Percentiles rank a stretch among this genome's conserved stretches.
These are phyloP conservation scores for Neurospora terricola DNA, from an alignment of 495 filamentous ascomycete species.

Conservation along the genomic window DNA sequence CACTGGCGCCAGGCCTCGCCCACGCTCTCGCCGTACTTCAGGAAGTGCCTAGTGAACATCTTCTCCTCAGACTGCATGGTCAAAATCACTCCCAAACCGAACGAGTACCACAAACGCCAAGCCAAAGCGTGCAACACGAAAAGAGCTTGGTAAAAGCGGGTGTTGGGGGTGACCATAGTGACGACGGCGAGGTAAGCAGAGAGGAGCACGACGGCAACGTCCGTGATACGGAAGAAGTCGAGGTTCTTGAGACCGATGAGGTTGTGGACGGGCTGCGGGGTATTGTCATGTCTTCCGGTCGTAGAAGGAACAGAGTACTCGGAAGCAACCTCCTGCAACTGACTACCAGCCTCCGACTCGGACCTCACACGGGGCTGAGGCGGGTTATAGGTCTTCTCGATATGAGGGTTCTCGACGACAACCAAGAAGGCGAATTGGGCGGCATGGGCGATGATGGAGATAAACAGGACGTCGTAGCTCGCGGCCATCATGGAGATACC, in stretches of 20 bases:
- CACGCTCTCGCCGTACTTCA: constrained; percentile 86
- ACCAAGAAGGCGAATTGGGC: constrained; percentile 89
- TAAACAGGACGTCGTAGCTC: constrained; percentile 93
- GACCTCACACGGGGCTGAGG: constrained; percentile 62
- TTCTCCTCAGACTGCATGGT: constrained; percentile 80
- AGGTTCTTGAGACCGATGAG: constrained; percentile 71
- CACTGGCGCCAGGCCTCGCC: constrained; percentile 95
- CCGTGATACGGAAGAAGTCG: constrained; percentile 77
- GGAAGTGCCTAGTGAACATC: constrained; percentile 89
- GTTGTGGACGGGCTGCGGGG: constrained; percentile 64
- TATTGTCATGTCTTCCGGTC: constrained; percentile 4
- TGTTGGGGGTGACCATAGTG: constrained; percentile 67
- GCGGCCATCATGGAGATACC: constrained; percentile 98
- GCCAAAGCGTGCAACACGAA: constrained; percentile 71
- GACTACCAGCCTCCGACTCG: constrained; percentile 27
- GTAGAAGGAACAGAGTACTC: constrained; percentile 9
- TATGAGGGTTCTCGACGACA: constrained; percentile 90
- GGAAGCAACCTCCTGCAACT: constrained; percentile 30
- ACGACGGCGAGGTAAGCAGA: constrained; percentile 62
- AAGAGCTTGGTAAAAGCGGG: constrained; percentile 57
- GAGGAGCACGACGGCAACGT: constrained; percentile 68
- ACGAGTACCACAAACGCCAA: constrained; percentile 87
- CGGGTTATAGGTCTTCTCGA: constrained; percentile 95
- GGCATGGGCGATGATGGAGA: constrained; percentile 90
- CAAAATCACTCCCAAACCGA: constrained; percentile 80